Conservation (phyloP, 768 basidiomycete species). For the Tulasnella sp. region DNA sequence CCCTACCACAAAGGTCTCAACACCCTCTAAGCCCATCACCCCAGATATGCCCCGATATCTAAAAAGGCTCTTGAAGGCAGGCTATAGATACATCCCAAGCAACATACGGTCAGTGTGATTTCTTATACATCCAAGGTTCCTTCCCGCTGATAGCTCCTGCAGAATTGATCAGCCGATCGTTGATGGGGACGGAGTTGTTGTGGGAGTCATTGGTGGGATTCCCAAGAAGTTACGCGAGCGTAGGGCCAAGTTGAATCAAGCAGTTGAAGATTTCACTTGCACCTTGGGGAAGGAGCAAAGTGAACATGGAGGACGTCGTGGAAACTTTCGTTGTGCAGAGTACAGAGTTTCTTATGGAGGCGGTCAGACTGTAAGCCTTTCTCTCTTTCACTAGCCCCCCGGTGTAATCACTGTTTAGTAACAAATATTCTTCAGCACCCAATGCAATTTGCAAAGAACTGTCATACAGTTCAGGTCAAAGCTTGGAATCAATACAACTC, state of each 20-base stretch:
- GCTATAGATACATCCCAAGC: neutral
- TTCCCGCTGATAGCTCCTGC: neutral
- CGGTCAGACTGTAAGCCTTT: neutral
- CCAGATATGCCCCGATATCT: neutral
- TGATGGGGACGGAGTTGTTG: neutral
- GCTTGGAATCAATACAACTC: neutral
- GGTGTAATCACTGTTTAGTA: neutral
- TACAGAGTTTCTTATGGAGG: neutral
- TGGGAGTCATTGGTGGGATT: neutral
- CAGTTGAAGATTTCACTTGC: neutral
- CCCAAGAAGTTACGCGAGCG: neutral
- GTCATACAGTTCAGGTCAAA: neutral
- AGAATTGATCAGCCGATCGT: neutral
- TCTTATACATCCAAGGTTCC: neutral
- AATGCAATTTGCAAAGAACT: neutral
- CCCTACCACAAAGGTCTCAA: neutral
- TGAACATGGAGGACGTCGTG: neutral
- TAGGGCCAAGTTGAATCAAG: neutral
- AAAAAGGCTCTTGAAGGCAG: neutral
- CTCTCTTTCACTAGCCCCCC: neutral
- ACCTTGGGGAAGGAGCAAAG: neutral
- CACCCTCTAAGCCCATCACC: neutral
- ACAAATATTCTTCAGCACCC: neutral
- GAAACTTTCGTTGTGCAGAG: neutral
- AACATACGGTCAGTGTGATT: neutral